phyloP scores from a whole-genome alignment of 495 filamentous ascomycete species.

The Glutinoglossum americanum region DNA sequence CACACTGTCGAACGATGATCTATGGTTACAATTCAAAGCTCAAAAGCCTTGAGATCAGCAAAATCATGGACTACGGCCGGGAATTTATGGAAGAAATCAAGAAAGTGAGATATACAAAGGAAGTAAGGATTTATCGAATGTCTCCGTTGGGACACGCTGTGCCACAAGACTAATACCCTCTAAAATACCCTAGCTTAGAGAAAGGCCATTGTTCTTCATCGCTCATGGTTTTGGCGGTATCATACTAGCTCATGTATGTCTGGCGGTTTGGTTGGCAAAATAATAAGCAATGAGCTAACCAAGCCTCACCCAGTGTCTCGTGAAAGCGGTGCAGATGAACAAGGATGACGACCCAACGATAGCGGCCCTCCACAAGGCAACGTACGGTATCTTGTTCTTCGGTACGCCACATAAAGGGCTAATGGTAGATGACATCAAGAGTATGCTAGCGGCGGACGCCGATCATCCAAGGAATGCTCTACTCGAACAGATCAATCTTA shows the following conservation, averaged over 20 bases:
- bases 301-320: not conserved
- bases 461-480: not conserved
- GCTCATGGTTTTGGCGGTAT: constrained; percentile 69
- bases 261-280: not conserved
- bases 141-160: not conserved
- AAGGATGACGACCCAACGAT: constrained; percentile 11
- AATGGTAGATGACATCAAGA: constrained; percentile 15
- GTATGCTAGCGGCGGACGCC: constrained; percentile 11
- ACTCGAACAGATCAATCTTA: not conserved
- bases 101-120: not conserved
- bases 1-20: constrained; percentile 9
- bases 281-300: not conserved
- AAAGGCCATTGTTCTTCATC: constrained; percentile 64
- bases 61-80: not conserved
- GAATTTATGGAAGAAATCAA: not conserved
- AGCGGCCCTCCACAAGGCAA: not conserved
- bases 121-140: not conserved
- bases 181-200: not conserved
- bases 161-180: not conserved
- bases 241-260: constrained; percentile 33
- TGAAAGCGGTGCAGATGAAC: constrained; percentile 5
- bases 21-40: constrained; percentile 13
- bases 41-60: constrained; percentile 1
- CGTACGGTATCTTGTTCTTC: constrained; percentile 63
- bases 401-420: constrained; percentile 62